Conservation (phyloP, 2,329 filamentous ascomycete species). For the Exophiala phaeomuriformis region DNA sequence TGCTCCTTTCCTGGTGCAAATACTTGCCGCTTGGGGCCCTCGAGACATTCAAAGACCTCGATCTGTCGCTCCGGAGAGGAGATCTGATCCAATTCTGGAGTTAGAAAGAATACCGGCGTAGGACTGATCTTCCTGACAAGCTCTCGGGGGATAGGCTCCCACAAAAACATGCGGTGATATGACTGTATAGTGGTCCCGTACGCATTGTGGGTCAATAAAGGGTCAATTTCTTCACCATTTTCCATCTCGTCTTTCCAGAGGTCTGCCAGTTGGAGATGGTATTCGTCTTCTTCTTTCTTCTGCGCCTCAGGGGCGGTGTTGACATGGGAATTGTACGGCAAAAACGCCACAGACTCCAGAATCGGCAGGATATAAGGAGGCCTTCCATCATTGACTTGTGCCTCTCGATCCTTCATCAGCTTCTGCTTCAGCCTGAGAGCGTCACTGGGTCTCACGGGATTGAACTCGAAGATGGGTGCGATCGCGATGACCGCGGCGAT, state of each 20-base stretch:
- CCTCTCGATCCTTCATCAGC: constrained; percentile 34
- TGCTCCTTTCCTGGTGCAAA: constrained; percentile 28
- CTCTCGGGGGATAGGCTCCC: constrained; percentile 18
- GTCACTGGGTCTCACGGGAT: constrained; percentile 8
- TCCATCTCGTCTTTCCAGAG: constrained; percentile 1
- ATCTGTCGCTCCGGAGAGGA: constrained; percentile 25
- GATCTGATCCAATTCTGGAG: constrained; percentile 28
- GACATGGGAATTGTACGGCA: constrained; percentile 12
- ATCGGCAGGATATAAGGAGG: constrained; percentile 1
- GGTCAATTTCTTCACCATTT: constrained; percentile 6
- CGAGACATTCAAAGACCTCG: constrained; percentile 18
- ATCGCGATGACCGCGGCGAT: constrained; percentile 28
- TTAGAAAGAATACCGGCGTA: constrained; percentile 28
- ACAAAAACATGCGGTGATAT: constrained; percentile 29
- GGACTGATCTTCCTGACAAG: constrained; percentile 21
- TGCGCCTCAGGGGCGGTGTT: constrained; percentile 30
- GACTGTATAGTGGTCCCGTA: constrained; percentile 28
- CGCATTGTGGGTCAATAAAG: constrained; percentile 7
- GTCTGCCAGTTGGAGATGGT: background rate
- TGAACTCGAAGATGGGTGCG: constrained; percentile 25
- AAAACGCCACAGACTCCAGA: background rate
- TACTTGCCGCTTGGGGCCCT: constrained; percentile 25
- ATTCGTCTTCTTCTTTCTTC: constrained; percentile 5
- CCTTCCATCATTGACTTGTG: constrained; percentile 26
- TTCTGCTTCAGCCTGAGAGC: constrained; percentile 28